A percentile compares a stretch with the other conserved stretches of the same genome.
phyloP scores from a whole-genome alignment of 352 stramenopile species.

The Pythium aquatile region DNA sequence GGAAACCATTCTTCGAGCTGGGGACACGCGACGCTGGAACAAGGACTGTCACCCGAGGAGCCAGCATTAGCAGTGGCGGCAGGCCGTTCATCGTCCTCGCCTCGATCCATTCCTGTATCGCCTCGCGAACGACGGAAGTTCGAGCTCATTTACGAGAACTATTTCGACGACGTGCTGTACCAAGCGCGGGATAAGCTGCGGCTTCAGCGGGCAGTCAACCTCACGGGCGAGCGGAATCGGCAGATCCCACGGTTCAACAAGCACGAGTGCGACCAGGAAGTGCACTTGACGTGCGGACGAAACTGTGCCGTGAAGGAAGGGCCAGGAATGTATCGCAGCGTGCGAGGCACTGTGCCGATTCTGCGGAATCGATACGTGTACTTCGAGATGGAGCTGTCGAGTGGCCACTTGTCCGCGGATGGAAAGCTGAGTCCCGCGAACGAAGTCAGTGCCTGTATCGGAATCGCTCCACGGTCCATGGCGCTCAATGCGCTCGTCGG shows the following conservation, averaged over 20 bases:
- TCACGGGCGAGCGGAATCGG: constrained; percentile 54
- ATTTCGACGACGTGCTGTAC: constrained; percentile 85
- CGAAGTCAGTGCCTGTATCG: constrained; percentile 77
- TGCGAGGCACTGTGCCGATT: constrained; percentile 61
- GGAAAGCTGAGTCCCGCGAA: constrained; percentile 22
- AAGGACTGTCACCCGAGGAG: not conserved
- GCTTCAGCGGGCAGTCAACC: constrained; percentile 65
- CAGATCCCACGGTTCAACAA: constrained; percentile 74
- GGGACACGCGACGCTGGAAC: not conserved
- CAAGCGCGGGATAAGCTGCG: constrained; percentile 75
- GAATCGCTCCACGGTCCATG: constrained; percentile 72
- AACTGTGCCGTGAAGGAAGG: constrained; percentile 80
- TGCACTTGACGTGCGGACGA: constrained; percentile 81
- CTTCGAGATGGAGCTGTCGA: constrained; percentile 78
- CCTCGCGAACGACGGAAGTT: constrained; percentile 67
- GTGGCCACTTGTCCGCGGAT: constrained; percentile 42
- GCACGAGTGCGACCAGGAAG: constrained; percentile 81
- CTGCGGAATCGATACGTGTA: constrained; percentile 74
- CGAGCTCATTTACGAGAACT: constrained; percentile 76
- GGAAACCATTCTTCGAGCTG: constrained; percentile 6
- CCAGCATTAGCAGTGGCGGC: not conserved
- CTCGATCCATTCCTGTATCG: constrained; percentile 83
- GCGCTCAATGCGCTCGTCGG: constrained; percentile 78
- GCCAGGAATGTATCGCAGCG: constrained; percentile 77
- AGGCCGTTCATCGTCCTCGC: constrained; percentile 47